These are phyloP conservation scores for Puya raimondii DNA, from an alignment of 176 grass and related monocot genomes.

Conservation along the genomic window DNA sequence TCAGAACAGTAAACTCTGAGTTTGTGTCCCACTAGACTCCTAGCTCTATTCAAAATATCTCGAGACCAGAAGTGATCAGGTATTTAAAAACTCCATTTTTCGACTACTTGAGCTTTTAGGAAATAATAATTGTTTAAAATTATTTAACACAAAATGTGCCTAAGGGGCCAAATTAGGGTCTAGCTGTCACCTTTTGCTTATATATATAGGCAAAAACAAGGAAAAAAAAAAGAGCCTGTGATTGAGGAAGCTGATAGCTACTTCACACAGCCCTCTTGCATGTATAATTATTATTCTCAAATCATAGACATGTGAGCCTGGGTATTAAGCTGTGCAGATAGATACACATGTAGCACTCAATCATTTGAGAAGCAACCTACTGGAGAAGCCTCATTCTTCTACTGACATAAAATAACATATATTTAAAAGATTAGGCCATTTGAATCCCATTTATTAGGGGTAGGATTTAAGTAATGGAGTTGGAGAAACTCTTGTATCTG, in stretches of 20 bases:
- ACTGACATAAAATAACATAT: neutral
- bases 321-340: neutral
- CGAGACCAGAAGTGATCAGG: no score
- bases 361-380: neutral
- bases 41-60: no score
- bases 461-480: neutral
- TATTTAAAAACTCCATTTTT: no score
- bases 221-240: conserved; percentile 5
- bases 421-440: neutral
- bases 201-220: neutral
- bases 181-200: neutral
- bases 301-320: neutral
- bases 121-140: neutral
- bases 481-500: conserved; percentile 7
- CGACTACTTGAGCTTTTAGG: no score
- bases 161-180: neutral
- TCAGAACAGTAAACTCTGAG: no score
- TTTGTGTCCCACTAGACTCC: no score
- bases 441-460: no score
- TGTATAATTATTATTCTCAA: no score
- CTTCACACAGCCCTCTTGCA: neutral
- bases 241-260: conserved; percentile 7
- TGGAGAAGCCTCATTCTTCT: neutral
- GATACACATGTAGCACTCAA: neutral
- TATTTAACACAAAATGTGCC: no score